Conservation (phyloP, 352 stramenopile species). For the Globisporangium sylvaticum region DNA sequence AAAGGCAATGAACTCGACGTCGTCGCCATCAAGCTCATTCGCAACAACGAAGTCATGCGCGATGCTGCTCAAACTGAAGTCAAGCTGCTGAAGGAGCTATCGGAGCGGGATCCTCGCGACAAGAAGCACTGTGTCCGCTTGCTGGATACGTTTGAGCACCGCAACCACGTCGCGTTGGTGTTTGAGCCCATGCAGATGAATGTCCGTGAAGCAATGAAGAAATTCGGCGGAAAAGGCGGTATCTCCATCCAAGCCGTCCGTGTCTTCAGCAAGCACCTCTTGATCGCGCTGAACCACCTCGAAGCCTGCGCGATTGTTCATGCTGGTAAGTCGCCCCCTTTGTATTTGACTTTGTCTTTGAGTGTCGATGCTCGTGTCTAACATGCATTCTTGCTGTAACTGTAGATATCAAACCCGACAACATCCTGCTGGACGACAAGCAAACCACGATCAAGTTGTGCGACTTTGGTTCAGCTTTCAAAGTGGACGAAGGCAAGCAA, state of each 20-base stretch:
- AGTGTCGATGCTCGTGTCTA: conserved; percentile 1
- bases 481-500: conserved; percentile 87
- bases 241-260: conserved; percentile 85
- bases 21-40: conserved; percentile 88
- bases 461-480: conserved; percentile 97
- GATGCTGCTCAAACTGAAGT: conserved; percentile 91
- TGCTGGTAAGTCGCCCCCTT: conserved; percentile 48
- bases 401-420: conserved; percentile 97
- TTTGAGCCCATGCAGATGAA: conserved; percentile 99
- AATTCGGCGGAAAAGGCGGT: conserved; percentile 81
- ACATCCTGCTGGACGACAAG: conserved; percentile 96
- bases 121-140: conserved; percentile 87
- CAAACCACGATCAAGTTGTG: conserved; percentile 95
- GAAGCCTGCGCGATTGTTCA: conserved; percentile 88
- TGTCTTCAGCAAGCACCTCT: conserved; percentile 76
- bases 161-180: conserved; percentile 94
- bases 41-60: conserved; percentile 98
- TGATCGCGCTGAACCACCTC: conserved; percentile 77
- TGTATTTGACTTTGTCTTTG: too few species aligned
- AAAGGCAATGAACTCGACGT: conserved; percentile 19
- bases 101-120: conserved; percentile 59
- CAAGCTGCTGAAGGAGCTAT: conserved; percentile 72
- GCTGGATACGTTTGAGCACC: conserved; percentile 86
- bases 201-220: conserved; percentile 90
- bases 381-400: conserved; percentile 10